Base-by-base conservation (phyloP, 2,329 filamentous ascomycete genomes). In the Trichothecium sympodiale region DNA sequence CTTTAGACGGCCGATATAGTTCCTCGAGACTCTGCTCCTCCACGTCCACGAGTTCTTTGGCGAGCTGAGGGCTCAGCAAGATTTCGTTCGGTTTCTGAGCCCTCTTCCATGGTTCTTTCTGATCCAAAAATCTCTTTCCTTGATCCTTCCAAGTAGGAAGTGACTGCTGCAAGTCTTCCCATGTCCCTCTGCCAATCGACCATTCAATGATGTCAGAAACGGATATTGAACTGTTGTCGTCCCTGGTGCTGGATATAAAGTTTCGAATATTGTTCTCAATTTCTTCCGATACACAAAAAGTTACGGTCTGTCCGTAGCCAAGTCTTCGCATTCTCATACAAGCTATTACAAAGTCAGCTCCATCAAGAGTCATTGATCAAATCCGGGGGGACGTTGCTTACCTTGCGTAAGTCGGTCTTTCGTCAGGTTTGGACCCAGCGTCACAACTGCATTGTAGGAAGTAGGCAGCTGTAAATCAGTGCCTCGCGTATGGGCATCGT, bases 351-450 rank as follows among this genome's bases (percentile, higher is more conserved):
- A 34, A 14, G 9, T 46, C 32, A 43, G 6, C 35, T 38, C 17
- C 46, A 35, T n/a, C 16, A 8, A 10, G n/a, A 23, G 14, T 31
- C 30, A 18, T 9, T 9, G 5, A 23, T 1, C 6, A 16, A 6
- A 20, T 17, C 4, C 6, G 14, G 25, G 10, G 3, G 28, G 10
- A 25, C 3, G 8, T 6, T 23, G 40, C 60, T 48, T 57, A 75
- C 75, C 78, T 67, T 87, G 81, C 0, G 78, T 72, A 0, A 85
- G 50, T 12, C 68, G 60, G 40, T 88, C 83, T 41, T 87, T 88
- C 0, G 74, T 80, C 2, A 85, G 43, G 4, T 62, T 60, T 0
- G 75, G 63, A 0, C 81, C 80, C 0, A 89, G 50, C 0, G 80
- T 86, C 0, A 87, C 74, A 0, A 74, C 75, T 0, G 80, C 83